phyloP scores from a whole-genome alignment of 345 rosid genomes.

The Eucalyptus camaldulensis region DNA sequence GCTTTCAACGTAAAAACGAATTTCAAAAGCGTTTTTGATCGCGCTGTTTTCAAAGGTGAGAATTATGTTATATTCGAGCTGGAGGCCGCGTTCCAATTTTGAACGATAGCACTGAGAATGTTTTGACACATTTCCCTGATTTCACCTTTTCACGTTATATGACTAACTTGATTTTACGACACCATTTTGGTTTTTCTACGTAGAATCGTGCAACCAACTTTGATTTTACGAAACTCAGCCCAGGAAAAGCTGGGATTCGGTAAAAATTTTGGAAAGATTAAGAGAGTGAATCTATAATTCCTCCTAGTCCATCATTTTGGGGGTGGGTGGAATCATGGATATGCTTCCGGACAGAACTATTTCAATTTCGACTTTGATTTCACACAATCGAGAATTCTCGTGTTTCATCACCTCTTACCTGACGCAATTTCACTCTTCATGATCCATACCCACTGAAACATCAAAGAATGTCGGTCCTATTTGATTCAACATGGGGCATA shows the following conservation, averaged over 20 bases:
- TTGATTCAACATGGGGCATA: background rate
- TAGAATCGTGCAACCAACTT: background rate
- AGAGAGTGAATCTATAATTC: background rate
- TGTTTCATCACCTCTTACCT: background rate
- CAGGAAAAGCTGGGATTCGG: background rate
- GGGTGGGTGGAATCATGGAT: background rate
- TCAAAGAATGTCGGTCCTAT: background rate
- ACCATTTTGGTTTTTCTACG: background rate
- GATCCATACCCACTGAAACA: background rate
- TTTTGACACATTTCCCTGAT: background rate
- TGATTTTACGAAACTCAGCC: background rate
- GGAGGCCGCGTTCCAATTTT: background rate
- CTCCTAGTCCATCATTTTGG: background rate
- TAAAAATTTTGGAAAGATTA: background rate
- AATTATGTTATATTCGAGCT: background rate
- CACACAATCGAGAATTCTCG: background rate
- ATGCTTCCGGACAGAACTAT: background rate
- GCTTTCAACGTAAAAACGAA: background rate
- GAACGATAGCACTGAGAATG: background rate
- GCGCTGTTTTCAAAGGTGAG: background rate
- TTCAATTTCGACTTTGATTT: background rate
- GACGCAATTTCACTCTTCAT: background rate
- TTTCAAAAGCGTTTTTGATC: background rate
- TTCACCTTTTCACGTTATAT: background rate
- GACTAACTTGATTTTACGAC: background rate